Evolutionary conservation across 768 basidiomycete species (phyloP).

Genomic region (Sarcomyxa edulis): DNA sequence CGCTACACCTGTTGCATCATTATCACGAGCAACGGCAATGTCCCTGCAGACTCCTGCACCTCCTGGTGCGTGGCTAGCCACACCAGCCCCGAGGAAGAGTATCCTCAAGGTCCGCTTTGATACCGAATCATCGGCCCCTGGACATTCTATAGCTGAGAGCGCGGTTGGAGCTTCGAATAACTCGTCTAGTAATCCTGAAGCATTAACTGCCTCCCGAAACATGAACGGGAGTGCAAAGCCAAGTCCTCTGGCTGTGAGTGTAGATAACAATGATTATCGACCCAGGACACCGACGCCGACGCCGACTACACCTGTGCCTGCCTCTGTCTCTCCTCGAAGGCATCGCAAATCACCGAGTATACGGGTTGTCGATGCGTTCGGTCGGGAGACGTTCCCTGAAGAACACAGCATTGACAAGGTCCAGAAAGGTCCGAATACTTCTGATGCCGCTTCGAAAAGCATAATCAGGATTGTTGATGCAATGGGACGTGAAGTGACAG

Average conservation of each 20-base stretch:
- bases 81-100: constrained; percentile 53
- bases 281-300: constrained; percentile 12
- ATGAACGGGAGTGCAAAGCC: constrained; percentile 12
- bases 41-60: constrained; percentile 58
- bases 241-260: constrained; percentile 1
- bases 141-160: constrained; percentile 11
- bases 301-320: constrained; percentile 11
- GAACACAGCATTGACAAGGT: constrained; percentile 11
- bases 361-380: constrained; percentile 70
- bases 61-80: constrained; percentile 63
- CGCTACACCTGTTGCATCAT: constrained; percentile 43
- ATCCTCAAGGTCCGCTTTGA: constrained; percentile 74
- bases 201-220: constrained; percentile 8
- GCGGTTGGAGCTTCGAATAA: constrained; percentile 7
- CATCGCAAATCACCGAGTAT: constrained; percentile 47
- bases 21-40: constrained; percentile 42
- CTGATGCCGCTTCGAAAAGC: constrained; percentile 16
- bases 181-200: too few relatives aligned
- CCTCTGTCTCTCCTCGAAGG: constrained; percentile 19
- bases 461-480: constrained; percentile 64
- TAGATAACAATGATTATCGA: too few relatives aligned
- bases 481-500: constrained; percentile 57
- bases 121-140: constrained; percentile 20
- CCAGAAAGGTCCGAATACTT: neutral
- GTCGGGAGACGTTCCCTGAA: constrained; percentile 36